phyloP scores from a whole-genome alignment of 331 rosid species.

The Malus hybrid region DNA sequence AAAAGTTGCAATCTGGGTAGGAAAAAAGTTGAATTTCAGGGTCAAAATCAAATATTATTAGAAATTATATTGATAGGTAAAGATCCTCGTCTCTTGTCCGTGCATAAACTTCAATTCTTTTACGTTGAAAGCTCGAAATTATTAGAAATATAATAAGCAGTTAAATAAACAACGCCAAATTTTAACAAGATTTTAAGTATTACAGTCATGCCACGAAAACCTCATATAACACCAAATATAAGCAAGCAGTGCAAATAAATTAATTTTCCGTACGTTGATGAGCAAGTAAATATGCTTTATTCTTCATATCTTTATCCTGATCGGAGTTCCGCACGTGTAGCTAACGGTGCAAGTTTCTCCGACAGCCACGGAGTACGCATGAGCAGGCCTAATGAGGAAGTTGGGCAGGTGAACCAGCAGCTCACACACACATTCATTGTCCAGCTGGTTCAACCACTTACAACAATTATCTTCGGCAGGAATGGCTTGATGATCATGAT shows the following conservation, averaged over 20 bases:
- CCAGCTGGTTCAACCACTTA: slow-evolving; percentile 59
- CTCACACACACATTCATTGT: slow-evolving; percentile 65
- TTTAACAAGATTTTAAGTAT: background rate
- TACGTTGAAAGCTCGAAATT: too few species aligned
- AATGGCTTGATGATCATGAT: background rate
- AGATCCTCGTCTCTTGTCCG: too few species aligned
- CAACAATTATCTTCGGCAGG: slow-evolving; percentile 55
- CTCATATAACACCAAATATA: too few species aligned
- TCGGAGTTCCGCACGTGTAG: slow-evolving; percentile 51
- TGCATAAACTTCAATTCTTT: too few species aligned
- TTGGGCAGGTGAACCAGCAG: slow-evolving; percentile 50
- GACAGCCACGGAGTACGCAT: slow-evolving; percentile 36
- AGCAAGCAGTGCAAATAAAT: background rate
- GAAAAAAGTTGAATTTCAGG: too few species aligned
- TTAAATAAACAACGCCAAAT: background rate
- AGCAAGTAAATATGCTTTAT: background rate
- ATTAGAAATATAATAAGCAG: background rate
- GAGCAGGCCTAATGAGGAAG: slow-evolving; percentile 57
- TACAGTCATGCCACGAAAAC: background rate
- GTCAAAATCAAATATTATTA: too few species aligned
- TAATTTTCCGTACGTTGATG: background rate
- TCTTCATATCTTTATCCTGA: slow-evolving; percentile 15
- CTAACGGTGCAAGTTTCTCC: slow-evolving; percentile 47
- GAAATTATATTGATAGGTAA: too few species aligned
- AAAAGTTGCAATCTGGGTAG: too few species aligned